Percentiles rank a stretch among this genome's conserved stretches.
These are phyloP conservation scores for Chlorella sp. DNA, from an alignment of 139 green algal species.

Conservation along the genomic window DNA sequence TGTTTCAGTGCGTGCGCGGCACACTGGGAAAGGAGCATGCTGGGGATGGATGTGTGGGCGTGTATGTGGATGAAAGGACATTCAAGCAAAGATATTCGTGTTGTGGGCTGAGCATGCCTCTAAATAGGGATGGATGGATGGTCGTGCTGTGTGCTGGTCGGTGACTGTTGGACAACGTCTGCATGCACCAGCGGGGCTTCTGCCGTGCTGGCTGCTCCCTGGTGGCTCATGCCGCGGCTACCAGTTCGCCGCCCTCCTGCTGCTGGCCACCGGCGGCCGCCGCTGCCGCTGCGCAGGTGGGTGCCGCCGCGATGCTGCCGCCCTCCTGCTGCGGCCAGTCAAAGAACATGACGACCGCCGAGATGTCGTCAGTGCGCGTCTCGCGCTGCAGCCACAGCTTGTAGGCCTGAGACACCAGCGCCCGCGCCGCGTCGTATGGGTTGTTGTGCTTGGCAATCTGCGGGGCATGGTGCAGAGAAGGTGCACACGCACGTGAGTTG, in stretches of 20 bases:
- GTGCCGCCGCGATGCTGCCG: not conserved
- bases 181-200: no score
- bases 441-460: constrained; percentile 20
- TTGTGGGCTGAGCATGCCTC: no score
- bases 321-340: constrained; percentile 6
- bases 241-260: not conserved
- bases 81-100: no score
- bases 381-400: constrained; percentile 91
- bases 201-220: no score
- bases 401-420: constrained; percentile 65
- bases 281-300: not conserved
- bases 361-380: constrained; percentile 96
- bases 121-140: no score
- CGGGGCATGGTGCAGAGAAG: not conserved
- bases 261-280: not conserved
- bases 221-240: not conserved
- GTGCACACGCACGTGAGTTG: not conserved
- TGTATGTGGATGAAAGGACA: no score
- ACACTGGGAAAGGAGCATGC: no score
- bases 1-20: no score
- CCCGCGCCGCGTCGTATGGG: constrained; percentile 25
- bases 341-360: constrained; percentile 82
- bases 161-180: no score
- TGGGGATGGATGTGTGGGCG: no score
- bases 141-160: no score